Conservation (phyloP, 371 early-diverging fungal species). For the Scutellospora calospora region DNA sequence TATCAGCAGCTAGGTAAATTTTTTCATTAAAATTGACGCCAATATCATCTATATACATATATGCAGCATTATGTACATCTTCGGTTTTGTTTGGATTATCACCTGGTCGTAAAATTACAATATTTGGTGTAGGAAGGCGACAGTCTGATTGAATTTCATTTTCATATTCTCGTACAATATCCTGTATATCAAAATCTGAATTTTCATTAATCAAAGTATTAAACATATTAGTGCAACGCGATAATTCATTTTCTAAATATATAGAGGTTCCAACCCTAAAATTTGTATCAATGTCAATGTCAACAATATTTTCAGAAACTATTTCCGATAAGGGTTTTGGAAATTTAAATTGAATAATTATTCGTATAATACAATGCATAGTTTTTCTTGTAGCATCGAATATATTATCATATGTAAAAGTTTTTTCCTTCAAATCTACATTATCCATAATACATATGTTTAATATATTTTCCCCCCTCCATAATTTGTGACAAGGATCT, state of each 20-base stretch:
- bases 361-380: not conserved
- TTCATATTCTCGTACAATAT: too few relatives aligned
- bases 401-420: not conserved
- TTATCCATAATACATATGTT: not conserved
- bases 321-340: not conserved
- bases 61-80: not conserved
- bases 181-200: too few relatives aligned
- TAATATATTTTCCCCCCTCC: not conserved
- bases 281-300: too few relatives aligned
- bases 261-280: too few relatives aligned
- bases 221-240: too few relatives aligned
- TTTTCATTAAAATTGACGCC: not conserved
- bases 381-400: not conserved
- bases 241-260: too few relatives aligned
- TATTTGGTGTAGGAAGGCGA: not conserved
- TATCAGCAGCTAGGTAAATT: not conserved
- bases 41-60: not conserved
- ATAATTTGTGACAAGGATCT: not conserved
- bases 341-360: not conserved
- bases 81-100: not conserved
- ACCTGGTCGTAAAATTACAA: conserved; percentile 13
- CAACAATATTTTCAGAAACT: too few relatives aligned
- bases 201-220: too few relatives aligned
- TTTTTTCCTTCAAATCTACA: conserved; percentile 19
- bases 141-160: not conserved